Percentiles rank a stretch among this genome's conserved stretches.
These are phyloP conservation scores for Larix sibirica DNA, from an alignment of 83 land plant species.

Conservation along the genomic window DNA sequence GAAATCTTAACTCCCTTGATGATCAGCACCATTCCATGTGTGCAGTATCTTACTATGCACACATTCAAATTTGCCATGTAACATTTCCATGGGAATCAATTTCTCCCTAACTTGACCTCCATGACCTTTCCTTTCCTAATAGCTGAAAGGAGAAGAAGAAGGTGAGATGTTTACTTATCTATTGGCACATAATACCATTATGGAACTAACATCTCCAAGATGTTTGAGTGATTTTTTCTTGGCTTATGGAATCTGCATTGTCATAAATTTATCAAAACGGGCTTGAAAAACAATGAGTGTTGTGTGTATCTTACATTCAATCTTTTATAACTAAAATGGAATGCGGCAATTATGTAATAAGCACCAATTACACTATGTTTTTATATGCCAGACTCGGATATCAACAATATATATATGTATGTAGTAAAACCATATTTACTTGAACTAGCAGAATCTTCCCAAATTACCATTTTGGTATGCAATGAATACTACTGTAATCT, in stretches of 20 bases:
- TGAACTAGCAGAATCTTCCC: neutral
- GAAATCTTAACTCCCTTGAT: neutral
- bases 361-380: neutral
- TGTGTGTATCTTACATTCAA: neutral
- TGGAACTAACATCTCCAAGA: conserved; percentile 2
- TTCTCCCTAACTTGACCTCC: conserved; percentile 3
- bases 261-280: neutral
- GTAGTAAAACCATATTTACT: neutral
- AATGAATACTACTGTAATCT: neutral
- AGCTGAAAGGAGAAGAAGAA: conserved; percentile 14
- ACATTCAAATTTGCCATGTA: conserved; percentile 5
- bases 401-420: no score
- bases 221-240: neutral
- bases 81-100: neutral
- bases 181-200: neutral
- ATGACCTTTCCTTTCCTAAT: conserved; percentile 1
- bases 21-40: neutral
- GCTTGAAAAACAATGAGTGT: neutral
- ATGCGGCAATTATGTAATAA: neutral
- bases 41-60: neutral
- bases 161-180: conserved; percentile 5
- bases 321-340: neutral
- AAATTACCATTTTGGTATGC: neutral
- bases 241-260: neutral
- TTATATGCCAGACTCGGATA: neutral